These are phyloP conservation scores for Tulasnella calospora DNA, from an alignment of 768 basidiomycete species.

Conservation along the genomic window DNA sequence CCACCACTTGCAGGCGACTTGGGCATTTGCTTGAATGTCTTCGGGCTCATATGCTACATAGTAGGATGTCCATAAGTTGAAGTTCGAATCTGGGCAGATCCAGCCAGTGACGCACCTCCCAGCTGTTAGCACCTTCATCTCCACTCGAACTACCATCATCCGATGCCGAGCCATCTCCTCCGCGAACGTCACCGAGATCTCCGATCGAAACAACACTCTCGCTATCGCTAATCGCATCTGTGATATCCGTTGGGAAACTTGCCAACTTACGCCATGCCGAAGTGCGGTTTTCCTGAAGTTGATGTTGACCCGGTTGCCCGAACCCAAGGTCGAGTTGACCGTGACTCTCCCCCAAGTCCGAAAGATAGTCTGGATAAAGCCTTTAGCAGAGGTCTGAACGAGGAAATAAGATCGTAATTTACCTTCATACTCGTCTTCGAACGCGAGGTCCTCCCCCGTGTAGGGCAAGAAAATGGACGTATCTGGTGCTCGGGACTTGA, in stretches of 20 bases:
- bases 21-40: constrained; percentile 87
- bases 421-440: constrained; percentile 88
- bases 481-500: constrained; percentile 79
- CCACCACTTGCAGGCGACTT: constrained; percentile 78
- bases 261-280: constrained; percentile 79
- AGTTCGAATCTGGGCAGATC: not conserved
- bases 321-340: constrained; percentile 31
- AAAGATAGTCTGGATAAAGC: constrained; percentile 60
- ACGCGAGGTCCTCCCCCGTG: constrained; percentile 88
- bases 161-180: constrained; percentile 47
- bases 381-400: not conserved
- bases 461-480: constrained; percentile 82
- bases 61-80: not conserved
- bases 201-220: constrained; percentile 90
- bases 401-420: too few species aligned
- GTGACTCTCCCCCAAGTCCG: constrained; percentile 56
- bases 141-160: constrained; percentile 52
- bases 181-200: constrained; percentile 74
- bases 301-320: constrained; percentile 23
- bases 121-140: constrained; percentile 86
- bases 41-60: constrained; percentile 89
- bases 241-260: constrained; percentile 69
- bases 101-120: constrained; percentile 67
- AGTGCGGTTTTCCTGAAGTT: constrained; percentile 18
- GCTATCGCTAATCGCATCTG: constrained; percentile 87